phyloP scores from a whole-genome alignment of 2,329 filamentous ascomycete species.

The Gnomoniopsis sp. region DNA sequence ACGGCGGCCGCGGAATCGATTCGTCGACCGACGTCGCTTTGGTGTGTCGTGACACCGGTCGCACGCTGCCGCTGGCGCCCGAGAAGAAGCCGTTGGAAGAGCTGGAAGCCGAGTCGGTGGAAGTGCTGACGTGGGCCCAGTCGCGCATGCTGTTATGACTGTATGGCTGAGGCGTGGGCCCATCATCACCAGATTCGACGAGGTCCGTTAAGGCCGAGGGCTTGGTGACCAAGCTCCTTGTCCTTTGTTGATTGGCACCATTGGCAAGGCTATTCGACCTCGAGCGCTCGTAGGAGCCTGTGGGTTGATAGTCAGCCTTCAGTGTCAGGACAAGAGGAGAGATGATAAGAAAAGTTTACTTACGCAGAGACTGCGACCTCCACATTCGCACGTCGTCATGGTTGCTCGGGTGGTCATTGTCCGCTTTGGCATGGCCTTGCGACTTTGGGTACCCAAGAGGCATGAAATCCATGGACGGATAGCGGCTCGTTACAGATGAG shows the following conservation, averaged over 20 bases:
- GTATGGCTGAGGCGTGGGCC: conserved; percentile 32
- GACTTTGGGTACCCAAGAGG: conserved; percentile 7
- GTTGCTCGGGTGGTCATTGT: background rate
- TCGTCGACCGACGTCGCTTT: conserved; percentile 44
- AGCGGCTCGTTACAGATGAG: conserved; percentile 8
- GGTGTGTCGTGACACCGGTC: conserved; percentile 41
- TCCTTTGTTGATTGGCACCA: conserved; percentile 22
- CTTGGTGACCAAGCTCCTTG: conserved; percentile 24
- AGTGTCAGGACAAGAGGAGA: background rate
- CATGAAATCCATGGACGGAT: conserved; percentile 9
- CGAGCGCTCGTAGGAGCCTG: conserved; percentile 5
- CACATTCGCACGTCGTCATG: background rate
- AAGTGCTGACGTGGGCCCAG: conserved; percentile 40
- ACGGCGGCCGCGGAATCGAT: conserved; percentile 21
- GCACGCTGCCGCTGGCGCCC: conserved; percentile 14
- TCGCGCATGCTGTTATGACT: conserved; percentile 32
- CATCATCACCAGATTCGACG: conserved; percentile 34
- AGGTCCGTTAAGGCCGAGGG: conserved; percentile 22
- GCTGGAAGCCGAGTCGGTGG: conserved; percentile 37
- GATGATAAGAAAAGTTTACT: background rate
- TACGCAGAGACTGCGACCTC: conserved; percentile 6
- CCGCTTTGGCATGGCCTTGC: background rate
- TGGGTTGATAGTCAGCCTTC: background rate
- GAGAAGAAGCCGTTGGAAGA: conserved; percentile 32
- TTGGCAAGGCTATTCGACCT: conserved; percentile 11